These are phyloP conservation scores for Globisporangium solare DNA, from an alignment of 352 stramenopile species.

Conservation along the genomic window DNA sequence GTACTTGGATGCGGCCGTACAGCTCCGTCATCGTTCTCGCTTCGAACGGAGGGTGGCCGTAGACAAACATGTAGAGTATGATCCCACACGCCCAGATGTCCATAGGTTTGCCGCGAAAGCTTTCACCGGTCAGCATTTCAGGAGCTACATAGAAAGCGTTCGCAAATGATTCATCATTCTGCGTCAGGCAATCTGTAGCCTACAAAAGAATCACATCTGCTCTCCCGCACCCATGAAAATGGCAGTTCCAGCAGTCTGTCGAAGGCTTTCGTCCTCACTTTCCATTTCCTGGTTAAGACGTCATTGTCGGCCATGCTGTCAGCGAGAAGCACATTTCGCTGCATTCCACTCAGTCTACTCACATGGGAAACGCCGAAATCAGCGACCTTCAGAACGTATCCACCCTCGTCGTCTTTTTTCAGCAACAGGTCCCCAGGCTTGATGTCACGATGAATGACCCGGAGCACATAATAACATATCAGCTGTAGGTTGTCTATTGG, in stretches of 20 bases:
- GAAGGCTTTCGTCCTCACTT: conserved; percentile 62
- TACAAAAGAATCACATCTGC: too few species aligned
- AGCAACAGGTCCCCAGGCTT: conserved; percentile 77
- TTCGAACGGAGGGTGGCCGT: conserved; percentile 91
- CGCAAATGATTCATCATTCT: too few species aligned
- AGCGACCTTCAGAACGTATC: conserved; percentile 72
- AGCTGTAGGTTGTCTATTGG: too few species aligned
- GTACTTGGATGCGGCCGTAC: conserved; percentile 88
- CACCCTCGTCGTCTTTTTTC: conserved; percentile 46
- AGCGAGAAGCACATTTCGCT: neutral
- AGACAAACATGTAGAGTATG: conserved; percentile 96
- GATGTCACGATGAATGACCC: conserved; percentile 83
- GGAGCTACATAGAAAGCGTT: conserved; percentile 26
- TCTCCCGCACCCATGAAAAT: conserved; percentile 57
- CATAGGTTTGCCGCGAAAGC: conserved; percentile 69
- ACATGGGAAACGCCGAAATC: conserved; percentile 83
- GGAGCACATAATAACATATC: neutral
- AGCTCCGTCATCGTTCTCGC: conserved; percentile 87
- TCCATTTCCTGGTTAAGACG: conserved; percentile 50
- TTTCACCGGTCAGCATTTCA: conserved; percentile 77
- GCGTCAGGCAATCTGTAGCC: too few species aligned
- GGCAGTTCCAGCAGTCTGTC: conserved; percentile 68
- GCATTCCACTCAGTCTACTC: neutral
- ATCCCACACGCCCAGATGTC: conserved; percentile 96
- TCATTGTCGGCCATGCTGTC: neutral